Conservation (phyloP, 2,329 filamentous ascomycete species). For the Aureobasidium sp. region DNA sequence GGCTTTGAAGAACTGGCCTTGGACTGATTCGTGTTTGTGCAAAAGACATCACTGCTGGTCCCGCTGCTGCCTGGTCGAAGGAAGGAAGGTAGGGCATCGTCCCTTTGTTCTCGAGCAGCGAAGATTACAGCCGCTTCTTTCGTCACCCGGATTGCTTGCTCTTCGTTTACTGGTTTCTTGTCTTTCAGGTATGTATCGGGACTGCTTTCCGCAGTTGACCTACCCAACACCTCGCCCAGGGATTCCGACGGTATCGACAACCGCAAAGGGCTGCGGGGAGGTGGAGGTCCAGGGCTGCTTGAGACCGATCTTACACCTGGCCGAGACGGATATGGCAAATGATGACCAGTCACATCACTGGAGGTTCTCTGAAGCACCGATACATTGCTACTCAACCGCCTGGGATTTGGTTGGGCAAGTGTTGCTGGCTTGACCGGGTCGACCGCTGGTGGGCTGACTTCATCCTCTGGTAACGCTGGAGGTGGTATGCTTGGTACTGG, state of each 20-base stretch:
- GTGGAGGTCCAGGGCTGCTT: conserved; percentile 26
- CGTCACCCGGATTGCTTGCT: conserved; percentile 1
- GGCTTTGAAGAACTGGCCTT: conserved; percentile 7
- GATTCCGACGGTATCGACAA: conserved; percentile 10
- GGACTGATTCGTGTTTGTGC: conserved; percentile 7
- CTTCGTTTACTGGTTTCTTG: background rate
- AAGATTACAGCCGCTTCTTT: conserved; percentile 5
- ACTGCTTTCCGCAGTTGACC: background rate
- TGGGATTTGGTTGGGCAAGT: conserved; percentile 14
- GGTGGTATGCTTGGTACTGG: conserved; percentile 22
- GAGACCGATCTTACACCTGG: conserved; percentile 18
- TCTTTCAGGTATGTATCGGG: background rate
- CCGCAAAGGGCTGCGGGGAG: conserved; percentile 26
- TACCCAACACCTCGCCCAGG: conserved; percentile 4
- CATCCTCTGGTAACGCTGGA: background rate
- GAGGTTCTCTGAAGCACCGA: conserved; percentile 23
- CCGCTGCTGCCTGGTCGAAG: conserved; percentile 2
- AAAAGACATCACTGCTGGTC: conserved; percentile 8
- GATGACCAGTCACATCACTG: conserved; percentile 22
- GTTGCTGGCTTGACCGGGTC: background rate
- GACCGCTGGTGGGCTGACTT: background rate
- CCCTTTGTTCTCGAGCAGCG: conserved; percentile 1
- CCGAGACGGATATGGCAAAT: background rate
- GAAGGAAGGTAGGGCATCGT: background rate
- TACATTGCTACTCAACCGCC: conserved; percentile 23